These are phyloP conservation scores for Lonicera japonica DNA, from an alignment of 129 eudicot genomes.

Conservation along the genomic window DNA sequence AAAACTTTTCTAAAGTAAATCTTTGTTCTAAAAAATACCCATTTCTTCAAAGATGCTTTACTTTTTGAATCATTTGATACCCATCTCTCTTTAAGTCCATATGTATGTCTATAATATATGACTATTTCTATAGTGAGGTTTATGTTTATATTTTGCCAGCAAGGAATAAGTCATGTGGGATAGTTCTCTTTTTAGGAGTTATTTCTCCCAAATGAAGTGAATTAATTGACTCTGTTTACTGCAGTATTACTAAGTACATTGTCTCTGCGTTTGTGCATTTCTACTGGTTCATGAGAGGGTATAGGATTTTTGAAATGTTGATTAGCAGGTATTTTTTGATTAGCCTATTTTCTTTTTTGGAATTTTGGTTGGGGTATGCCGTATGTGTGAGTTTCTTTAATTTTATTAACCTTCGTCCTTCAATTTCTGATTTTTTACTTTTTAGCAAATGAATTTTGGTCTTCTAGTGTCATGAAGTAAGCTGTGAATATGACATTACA, in stretches of 20 bases:
- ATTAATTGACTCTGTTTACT: not conserved
- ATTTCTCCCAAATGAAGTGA: not conserved
- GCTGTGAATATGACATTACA: not conserved
- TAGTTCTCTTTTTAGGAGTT: not conserved
- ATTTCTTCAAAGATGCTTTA: not conserved
- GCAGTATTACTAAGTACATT: too few species aligned
- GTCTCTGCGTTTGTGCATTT: not conserved
- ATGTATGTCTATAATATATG: not conserved
- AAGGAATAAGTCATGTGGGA: not conserved
- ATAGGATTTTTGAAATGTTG: not conserved
- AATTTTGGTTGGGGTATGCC: too few species aligned
- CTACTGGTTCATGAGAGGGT: too few species aligned
- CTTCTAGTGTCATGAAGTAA: not conserved
- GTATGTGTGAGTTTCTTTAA: too few species aligned
- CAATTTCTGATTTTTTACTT: not conserved
- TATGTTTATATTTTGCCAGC: not conserved
- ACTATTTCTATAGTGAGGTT: not conserved
- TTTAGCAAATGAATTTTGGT: not conserved
- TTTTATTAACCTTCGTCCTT: not conserved
- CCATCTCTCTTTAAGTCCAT: not conserved
- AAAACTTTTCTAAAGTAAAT: too few species aligned
- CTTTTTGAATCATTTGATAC: not conserved
- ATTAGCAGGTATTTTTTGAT: too few species aligned
- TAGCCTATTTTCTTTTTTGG: too few species aligned
- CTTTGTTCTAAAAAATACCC: slow-evolving; percentile 1